These are phyloP conservation scores for Nitzschia sp. DNA, from an alignment of 108 stramenopile genomes.

Conservation along the genomic window DNA sequence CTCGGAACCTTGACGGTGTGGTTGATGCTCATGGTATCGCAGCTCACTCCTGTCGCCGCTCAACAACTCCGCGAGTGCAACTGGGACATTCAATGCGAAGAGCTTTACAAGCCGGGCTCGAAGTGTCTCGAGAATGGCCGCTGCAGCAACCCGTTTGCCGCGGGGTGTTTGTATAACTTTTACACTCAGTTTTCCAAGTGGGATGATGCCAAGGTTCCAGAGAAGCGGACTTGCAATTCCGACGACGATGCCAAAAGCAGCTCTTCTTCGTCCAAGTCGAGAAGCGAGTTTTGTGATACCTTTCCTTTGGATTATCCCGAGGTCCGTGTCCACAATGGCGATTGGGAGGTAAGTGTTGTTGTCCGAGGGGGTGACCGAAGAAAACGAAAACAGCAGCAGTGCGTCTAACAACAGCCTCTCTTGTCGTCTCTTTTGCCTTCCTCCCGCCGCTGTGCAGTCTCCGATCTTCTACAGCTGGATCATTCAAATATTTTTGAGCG, in stretches of 20 bases:
- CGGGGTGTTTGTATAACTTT: conserved; percentile 27
- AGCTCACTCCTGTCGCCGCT: too few species aligned
- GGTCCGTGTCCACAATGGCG: conserved; percentile 30
- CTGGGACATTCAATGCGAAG: conserved; percentile 10
- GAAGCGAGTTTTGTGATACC: background rate
- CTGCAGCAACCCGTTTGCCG: conserved; percentile 39
- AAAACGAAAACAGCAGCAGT: too few species aligned
- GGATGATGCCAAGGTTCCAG: background rate
- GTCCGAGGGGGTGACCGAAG: too few species aligned
- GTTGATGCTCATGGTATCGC: too few species aligned
- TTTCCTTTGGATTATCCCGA: conserved; percentile 32
- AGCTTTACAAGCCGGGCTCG: conserved; percentile 10
- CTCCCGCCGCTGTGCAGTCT: too few species aligned
- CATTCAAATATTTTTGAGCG: conserved; percentile 38
- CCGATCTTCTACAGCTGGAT: conserved; percentile 40
- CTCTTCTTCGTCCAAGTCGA: too few species aligned
- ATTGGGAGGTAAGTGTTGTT: conserved; percentile 41
- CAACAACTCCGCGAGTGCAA: too few species aligned
- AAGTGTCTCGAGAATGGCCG: conserved; percentile 18
- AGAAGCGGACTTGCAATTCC: conserved; percentile 23
- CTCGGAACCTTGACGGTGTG: too few species aligned
- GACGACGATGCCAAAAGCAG: too few species aligned
- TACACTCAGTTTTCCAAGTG: background rate
- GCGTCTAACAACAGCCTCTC: too few species aligned
- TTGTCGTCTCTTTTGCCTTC: too few species aligned